These are phyloP conservation scores for Pythium phragmiticola DNA, from an alignment of 352 stramenopile genomes.

Conservation along the genomic window DNA sequence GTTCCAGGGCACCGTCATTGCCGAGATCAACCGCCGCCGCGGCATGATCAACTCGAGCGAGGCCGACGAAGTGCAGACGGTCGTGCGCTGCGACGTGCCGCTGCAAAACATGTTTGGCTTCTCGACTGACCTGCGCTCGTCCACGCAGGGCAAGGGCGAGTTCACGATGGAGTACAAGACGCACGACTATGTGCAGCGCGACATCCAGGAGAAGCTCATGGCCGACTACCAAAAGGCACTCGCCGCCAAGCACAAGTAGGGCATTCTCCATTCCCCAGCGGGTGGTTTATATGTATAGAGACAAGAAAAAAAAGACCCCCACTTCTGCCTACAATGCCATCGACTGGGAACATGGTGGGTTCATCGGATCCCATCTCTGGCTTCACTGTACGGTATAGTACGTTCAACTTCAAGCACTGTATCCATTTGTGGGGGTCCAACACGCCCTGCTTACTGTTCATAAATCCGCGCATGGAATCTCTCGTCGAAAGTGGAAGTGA, in stretches of 20 bases:
- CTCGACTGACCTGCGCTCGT: conserved; percentile 72
- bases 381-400: no score
- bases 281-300: no score
- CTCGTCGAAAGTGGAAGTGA: no score
- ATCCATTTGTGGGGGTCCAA: no score
- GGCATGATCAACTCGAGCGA: conserved; percentile 47
- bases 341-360: no score
- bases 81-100: conserved; percentile 66
- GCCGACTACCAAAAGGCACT: conserved; percentile 91
- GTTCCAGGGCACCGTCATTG: conserved; percentile 69
- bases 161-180: conserved; percentile 99
- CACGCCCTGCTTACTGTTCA: no score
- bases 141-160: conserved; percentile 75
- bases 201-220: conserved; percentile 95
- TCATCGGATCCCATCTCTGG: no score
- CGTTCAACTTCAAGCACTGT: no score
- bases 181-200: conserved; percentile 91
- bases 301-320: no score
- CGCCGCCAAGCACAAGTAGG: conserved; percentile 77
- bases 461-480: no score
- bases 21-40: conserved; percentile 70
- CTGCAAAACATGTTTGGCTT: conserved; percentile 80
- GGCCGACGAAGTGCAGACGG: conserved; percentile 32
- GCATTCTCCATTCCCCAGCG: no score
- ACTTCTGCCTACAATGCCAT: no score